A percentile compares a stretch with the other conserved stretches of the same genome.
Conservation (phyloP, 495 filamentous ascomycete genomes). For the Aspergillus conjunctus region DNA sequence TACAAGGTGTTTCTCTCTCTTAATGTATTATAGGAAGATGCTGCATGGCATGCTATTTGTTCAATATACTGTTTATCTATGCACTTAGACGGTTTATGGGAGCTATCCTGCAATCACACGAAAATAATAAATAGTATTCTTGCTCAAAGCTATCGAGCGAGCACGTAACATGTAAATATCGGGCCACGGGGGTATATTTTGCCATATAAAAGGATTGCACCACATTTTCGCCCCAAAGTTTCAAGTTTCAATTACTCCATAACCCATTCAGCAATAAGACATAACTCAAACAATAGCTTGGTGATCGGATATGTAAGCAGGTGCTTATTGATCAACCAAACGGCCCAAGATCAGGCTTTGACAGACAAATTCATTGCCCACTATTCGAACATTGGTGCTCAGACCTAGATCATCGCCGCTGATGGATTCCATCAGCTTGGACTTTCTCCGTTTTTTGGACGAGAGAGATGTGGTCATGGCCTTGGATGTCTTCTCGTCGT, state of each 20-base stretch:
- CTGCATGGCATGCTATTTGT: conserved; percentile 4
- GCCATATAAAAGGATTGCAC: neutral
- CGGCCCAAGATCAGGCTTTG: conserved; percentile 91
- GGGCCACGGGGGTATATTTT: conserved; percentile 22
- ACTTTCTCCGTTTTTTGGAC: conserved; percentile 55
- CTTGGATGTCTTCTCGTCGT: conserved; percentile 51
- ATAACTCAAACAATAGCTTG: neutral
- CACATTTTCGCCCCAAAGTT: neutral
- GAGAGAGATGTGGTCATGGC: conserved; percentile 39
- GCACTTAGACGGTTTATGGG: neutral
- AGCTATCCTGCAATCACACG: neutral
- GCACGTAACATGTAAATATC: neutral
- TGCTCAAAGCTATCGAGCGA: too few species aligned
- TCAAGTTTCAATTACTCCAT: neutral
- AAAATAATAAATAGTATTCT: neutral
- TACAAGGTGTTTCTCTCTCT: conserved; percentile 34
- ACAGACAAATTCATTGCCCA: conserved; percentile 85
- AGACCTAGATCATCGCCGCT: conserved; percentile 28
- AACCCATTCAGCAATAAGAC: neutral
- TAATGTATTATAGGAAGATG: conserved; percentile 42
- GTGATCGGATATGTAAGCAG: neutral
- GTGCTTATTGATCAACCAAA: conserved; percentile 61
- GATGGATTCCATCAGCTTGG: conserved; percentile 50
- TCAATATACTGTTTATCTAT: conserved; percentile 1
- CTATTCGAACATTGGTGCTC: conserved; percentile 57